Conservation (phyloP, 345 rosid species). For the Erucastrum elatum region DNA sequence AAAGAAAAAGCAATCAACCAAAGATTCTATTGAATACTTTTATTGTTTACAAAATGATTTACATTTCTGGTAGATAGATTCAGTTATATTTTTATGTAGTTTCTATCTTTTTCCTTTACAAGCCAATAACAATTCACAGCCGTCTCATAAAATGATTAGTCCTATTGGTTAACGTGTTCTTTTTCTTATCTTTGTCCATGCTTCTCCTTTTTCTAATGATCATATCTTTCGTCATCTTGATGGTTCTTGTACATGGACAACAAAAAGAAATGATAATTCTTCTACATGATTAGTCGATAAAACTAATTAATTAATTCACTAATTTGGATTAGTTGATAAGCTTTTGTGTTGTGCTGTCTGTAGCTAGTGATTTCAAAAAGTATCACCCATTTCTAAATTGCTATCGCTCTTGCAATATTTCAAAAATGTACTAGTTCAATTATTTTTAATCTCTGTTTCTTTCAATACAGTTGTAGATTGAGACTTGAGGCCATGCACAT, state of each 20-base stretch:
- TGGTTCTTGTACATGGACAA: constrained; percentile 17
- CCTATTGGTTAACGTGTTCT: constrained; percentile 23
- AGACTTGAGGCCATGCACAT: too few species aligned
- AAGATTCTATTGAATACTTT: background rate
- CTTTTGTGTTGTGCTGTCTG: constrained; percentile 23
- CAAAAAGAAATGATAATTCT: background rate
- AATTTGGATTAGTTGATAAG: constrained; percentile 6
- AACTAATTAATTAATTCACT: constrained; percentile 11
- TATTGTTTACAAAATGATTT: background rate
- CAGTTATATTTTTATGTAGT: background rate
- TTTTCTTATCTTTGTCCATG: constrained; percentile 21
- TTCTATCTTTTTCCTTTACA: background rate
- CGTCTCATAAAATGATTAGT: constrained; percentile 12
- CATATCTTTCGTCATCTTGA: constrained; percentile 22
- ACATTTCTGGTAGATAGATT: background rate
- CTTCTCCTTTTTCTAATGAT: background rate
- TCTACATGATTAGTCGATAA: constrained; percentile 14
- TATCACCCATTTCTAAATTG: background rate
- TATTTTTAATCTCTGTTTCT: background rate
- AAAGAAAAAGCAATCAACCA: background rate
- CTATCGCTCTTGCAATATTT: too few species aligned
- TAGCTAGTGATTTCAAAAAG: constrained; percentile 14
- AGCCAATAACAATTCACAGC: constrained; percentile 3
- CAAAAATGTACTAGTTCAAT: background rate
- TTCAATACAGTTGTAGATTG: background rate